phyloP scores from a whole-genome alignment of 257 asterid species.

The Jacaranda copaia region DNA sequence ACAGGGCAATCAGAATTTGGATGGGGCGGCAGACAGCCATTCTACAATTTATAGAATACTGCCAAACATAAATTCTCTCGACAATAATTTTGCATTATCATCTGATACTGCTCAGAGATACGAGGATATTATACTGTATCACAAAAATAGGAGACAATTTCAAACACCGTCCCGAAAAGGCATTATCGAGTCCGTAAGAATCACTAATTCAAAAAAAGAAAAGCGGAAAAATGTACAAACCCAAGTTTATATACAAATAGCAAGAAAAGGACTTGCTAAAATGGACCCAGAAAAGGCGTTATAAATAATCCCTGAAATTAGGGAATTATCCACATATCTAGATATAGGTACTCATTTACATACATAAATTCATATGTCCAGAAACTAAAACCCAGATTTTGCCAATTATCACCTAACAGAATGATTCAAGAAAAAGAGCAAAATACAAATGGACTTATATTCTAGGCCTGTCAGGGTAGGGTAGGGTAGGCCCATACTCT shows the following conservation, averaged over 20 bases:
- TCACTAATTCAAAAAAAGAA: neutral
- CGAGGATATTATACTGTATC: neutral
- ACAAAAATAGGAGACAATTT: slow-evolving; percentile 16
- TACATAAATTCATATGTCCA: neutral
- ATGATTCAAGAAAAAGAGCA: too few species aligned
- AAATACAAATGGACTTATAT: neutral
- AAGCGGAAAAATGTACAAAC: too few species aligned
- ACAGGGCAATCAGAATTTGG: slow-evolving; percentile 41
- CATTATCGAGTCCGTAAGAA: neutral
- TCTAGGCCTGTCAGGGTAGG: too few species aligned
- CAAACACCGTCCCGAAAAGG: neutral
- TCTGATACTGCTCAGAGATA: slow-evolving; percentile 4
- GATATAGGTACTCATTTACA: too few species aligned
- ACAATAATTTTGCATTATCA: slow-evolving; percentile 1
- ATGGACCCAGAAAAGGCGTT: too few species aligned
- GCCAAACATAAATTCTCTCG: neutral
- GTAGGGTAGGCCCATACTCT: too few species aligned
- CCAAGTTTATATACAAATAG: too few species aligned
- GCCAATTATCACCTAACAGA: neutral
- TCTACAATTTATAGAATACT: neutral
- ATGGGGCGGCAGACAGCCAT: slow-evolving; percentile 31
- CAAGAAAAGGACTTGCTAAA: too few species aligned
- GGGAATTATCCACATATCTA: neutral
- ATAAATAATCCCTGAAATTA: neutral
- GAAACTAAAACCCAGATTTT: neutral